Evolutionary conservation across 768 basidiomycete species (phyloP).

Genomic region (Psilocybe sp.): DNA sequence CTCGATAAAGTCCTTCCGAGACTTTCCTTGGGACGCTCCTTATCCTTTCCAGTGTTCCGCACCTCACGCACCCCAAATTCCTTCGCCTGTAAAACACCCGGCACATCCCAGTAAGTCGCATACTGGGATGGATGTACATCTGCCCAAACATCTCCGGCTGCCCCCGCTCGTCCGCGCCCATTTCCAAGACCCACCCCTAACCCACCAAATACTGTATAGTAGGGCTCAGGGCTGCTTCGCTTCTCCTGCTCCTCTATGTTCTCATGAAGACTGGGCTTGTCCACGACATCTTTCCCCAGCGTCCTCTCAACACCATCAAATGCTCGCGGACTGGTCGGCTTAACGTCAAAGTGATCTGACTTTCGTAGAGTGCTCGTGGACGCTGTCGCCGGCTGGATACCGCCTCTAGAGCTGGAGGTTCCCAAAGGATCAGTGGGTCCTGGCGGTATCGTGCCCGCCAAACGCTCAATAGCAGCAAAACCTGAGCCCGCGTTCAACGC

Average conservation of each 20-base stretch:
- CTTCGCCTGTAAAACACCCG: background rate
- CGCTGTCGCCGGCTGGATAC: background rate
- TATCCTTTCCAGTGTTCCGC: conserved; percentile 7
- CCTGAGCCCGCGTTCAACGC: background rate
- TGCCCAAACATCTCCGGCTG: conserved; percentile 3
- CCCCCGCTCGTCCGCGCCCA: conserved; percentile 38
- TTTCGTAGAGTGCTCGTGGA: background rate
- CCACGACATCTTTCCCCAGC: too few species aligned
- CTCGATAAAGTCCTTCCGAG: conserved; percentile 24
- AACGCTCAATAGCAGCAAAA: background rate
- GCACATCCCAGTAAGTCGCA: background rate
- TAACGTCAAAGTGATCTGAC: too few species aligned
- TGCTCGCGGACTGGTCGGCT: too few species aligned
- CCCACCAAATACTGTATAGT: conserved; percentile 56
- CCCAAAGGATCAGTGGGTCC: too few species aligned
- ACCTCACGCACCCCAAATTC: background rate
- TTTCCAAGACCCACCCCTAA: conserved; percentile 41
- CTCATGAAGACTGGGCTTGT: too few species aligned
- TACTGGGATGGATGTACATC: conserved; percentile 5
- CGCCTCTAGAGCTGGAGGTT: background rate
- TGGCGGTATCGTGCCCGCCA: background rate
- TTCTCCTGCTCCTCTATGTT: background rate
- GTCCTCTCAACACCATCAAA: too few species aligned
- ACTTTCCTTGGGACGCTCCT: conserved; percentile 11
- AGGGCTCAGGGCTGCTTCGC: conserved; percentile 32